These are phyloP conservation scores for Inonotus obliquus DNA, from an alignment of 1,284 basidiomycete species.

Conservation along the genomic window DNA sequence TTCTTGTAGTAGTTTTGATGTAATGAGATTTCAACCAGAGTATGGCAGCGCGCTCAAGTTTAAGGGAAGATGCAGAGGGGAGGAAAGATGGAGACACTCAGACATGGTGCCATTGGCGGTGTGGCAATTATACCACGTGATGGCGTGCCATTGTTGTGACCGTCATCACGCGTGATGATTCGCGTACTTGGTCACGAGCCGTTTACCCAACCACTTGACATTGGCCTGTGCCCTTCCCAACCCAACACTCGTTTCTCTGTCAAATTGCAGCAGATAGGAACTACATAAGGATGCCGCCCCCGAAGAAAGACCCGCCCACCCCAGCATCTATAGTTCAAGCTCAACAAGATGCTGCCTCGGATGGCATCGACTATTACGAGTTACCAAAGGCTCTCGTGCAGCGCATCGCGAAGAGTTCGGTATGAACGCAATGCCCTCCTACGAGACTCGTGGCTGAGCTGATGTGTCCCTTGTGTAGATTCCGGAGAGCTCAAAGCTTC, in stretches of 20 bases:
- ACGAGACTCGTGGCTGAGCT: background rate
- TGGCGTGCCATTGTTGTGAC: background rate
- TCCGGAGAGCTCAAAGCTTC: conserved; percentile 79
- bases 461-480: conserved; percentile 42
- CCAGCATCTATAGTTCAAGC: conserved; percentile 59
- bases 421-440: conserved; percentile 42
- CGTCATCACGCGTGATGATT: background rate
- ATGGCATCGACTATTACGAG: conserved; percentile 84
- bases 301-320: conserved; percentile 53
- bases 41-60: background rate
- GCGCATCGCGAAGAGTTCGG: conserved; percentile 71
- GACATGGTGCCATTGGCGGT: background rate
- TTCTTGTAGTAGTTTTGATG: background rate
- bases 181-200: background rate
- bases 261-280: background rate
- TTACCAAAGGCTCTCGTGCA: conserved; percentile 78
- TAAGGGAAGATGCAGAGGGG: background rate
- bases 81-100: background rate
- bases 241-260: background rate
- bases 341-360: conserved; percentile 70
- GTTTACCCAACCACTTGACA: background rate
- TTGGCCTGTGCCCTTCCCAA: background rate
- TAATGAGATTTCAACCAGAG: background rate
- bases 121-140: background rate
- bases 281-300: conserved; percentile 48